Evolutionary conservation across 1,284 basidiomycete genomes (phyloP).

Genomic region (Ceratobasidium sp.): DNA sequence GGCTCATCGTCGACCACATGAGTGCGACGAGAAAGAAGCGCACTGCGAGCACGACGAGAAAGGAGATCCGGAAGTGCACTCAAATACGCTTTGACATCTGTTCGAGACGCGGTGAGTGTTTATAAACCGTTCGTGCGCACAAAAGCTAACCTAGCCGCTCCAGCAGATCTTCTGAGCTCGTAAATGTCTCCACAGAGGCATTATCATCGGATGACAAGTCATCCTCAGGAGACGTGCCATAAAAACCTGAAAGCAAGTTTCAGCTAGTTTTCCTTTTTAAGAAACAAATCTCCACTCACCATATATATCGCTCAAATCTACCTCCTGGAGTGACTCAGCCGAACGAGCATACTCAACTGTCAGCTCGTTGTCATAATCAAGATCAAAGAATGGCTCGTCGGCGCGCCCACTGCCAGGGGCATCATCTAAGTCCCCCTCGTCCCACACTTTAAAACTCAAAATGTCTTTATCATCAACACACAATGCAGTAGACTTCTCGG

Average conservation of each 20-base stretch:
- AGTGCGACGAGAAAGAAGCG: not conserved
- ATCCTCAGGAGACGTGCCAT: not conserved
- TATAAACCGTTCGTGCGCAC: not conserved
- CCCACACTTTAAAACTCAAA: not conserved
- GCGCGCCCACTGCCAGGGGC: not conserved
- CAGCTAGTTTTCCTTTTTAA: not conserved
- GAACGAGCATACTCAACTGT: not conserved
- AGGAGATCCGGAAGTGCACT: not conserved
- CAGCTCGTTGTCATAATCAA: not conserved
- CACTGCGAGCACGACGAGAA: not conserved
- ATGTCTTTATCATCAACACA: not conserved
- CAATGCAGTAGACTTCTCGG: not conserved
- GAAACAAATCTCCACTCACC: not conserved
- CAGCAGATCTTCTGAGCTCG: not conserved
- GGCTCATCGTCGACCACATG: conserved; percentile 1
- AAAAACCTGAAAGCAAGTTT: not conserved
- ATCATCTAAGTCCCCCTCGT: not conserved
- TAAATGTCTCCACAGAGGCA: not conserved
- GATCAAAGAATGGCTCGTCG: not conserved
- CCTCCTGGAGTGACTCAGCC: not conserved
- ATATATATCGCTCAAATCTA: not conserved
- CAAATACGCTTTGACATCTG: not conserved
- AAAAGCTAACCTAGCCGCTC: not conserved
- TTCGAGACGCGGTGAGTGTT: too few species aligned
- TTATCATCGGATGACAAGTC: not conserved